Base-by-base conservation (phyloP, 495 filamentous ascomycete species). In the Xylaria nigripes region DNA sequence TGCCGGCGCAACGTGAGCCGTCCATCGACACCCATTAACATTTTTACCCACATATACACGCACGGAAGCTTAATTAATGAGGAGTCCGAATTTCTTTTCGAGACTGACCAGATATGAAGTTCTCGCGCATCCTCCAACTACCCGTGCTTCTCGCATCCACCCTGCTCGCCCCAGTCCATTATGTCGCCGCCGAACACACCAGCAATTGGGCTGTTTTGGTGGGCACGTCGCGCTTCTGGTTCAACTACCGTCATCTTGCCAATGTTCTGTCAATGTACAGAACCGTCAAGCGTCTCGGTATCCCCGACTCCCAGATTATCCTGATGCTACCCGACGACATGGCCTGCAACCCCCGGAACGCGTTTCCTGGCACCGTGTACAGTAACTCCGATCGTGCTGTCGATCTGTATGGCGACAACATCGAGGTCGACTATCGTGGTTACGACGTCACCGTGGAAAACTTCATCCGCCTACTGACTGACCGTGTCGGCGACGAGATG, bases 301-400 rank as follows among this genome's bases (percentile, higher is more conserved):
- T 98, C 60, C 93, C 93, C 44, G 93, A 98, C 70, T 96, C 90
- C 18, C 94, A 98, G 65, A 98, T 98, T 70, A 96, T 98, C 68
- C 84, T 98, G 54, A 97, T 98, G 93, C 84, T 98, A 12, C 93
- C 94, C 22, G 93, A 98, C 72, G 93, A 98, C 73, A 96, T 98
- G 86, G 93, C 93, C 40, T 98, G 93, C 77, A 98, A 98, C 72
- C 94, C 93, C 10, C 90, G 93, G 60, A 98, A 98, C 64, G 89
- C 89, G 42, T 98, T 98, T 69, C 89, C 93, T 0, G 93, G 93
- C 51, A 96, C 91, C 43, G 93, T 98, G 36, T 98, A 95, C 81
- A 96, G 92, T 73, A 96, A 97, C 65, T 90, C 92, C 40, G 90
- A 96, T 70, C 88, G 94, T 50, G 90, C 86, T 5, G 85, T 97